phyloP scores from a whole-genome alignment of 306 rosid genomes.

The Lathyrus sativus region DNA sequence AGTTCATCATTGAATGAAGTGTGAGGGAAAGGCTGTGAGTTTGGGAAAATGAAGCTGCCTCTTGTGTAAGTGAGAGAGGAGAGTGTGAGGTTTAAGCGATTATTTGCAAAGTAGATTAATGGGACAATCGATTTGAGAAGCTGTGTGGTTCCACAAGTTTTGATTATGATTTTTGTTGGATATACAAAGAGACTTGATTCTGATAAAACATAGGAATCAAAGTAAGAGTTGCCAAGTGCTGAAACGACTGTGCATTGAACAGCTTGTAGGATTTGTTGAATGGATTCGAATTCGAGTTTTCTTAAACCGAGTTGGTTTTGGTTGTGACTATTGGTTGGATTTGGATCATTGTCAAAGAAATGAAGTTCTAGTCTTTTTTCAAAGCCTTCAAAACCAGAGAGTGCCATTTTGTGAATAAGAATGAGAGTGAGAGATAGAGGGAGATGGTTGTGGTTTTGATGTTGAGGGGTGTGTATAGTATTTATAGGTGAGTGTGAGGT shows the following conservation, averaged over 20 bases:
- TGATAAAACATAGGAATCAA: constrained; percentile 86
- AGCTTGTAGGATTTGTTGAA: constrained; percentile 65
- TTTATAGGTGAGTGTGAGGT: constrained; percentile 71
- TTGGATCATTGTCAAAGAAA: constrained; percentile 75
- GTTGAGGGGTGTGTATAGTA: constrained; percentile 50
- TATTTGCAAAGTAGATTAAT: constrained; percentile 55
- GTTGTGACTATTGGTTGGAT: constrained; percentile 39
- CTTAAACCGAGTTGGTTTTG: constrained; percentile 67
- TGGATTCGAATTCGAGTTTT: constrained; percentile 58
- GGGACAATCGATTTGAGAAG: constrained; percentile 86
- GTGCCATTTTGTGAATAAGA: constrained; percentile 49
- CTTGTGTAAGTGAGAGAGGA: constrained; percentile 75
- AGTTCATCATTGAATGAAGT: constrained; percentile 83
- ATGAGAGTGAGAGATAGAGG: neutral
- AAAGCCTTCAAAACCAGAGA: constrained; percentile 88
- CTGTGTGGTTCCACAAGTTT: constrained; percentile 95
- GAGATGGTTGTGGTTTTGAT: constrained; percentile 18
- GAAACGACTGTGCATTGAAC: constrained; percentile 94
- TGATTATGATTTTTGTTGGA: constrained; percentile 91
- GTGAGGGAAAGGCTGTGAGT: constrained; percentile 84
- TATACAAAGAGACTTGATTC: constrained; percentile 97
- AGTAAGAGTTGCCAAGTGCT: constrained; percentile 74
- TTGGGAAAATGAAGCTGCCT: constrained; percentile 82
- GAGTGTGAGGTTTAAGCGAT: constrained; percentile 52
- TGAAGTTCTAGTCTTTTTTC: constrained; percentile 93